Conservation (phyloP, 108 stramenopile genomes). For the Bacterosira constricta region DNA sequence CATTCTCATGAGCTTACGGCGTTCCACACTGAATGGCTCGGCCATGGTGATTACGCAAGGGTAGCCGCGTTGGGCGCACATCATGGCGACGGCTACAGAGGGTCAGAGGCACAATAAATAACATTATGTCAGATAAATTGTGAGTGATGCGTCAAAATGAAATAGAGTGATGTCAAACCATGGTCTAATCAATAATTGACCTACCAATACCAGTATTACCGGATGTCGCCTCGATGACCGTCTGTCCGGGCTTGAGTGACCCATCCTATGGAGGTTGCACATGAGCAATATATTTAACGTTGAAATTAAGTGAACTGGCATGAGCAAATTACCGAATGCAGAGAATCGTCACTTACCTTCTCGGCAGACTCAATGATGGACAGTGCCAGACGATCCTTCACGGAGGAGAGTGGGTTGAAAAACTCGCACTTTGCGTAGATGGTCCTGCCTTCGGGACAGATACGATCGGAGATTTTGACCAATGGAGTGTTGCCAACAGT, state of each 20-base stretch:
- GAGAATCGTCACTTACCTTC: too few relatives aligned
- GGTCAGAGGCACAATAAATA: too few relatives aligned
- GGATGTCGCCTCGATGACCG: slow-evolving; percentile 88
- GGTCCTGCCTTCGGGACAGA: slow-evolving; percentile 50
- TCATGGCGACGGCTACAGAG: slow-evolving; percentile 36
- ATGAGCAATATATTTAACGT: too few relatives aligned
- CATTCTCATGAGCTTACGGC: slow-evolving; percentile 58
- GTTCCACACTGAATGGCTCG: slow-evolving; percentile 60
- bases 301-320: too few relatives aligned
- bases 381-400: slow-evolving; percentile 89
- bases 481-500: slow-evolving; percentile 58
- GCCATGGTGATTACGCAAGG: slow-evolving; percentile 67
- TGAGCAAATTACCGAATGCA: too few relatives aligned
- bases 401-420: slow-evolving; percentile 77
- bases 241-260: slow-evolving; percentile 75
- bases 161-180: too few relatives aligned
- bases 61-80: slow-evolving; percentile 62
- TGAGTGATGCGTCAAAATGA: too few relatives aligned
- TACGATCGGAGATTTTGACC: slow-evolving; percentile 38
- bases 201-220: slow-evolving; percentile 88
- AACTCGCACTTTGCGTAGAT: slow-evolving; percentile 76
- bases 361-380: slow-evolving; percentile 83
- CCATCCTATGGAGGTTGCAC: too few relatives aligned
- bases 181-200: too few relatives aligned
- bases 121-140: too few relatives aligned